phyloP scores from a whole-genome alignment of 768 basidiomycete genomes.

The Russula abietina region DNA sequence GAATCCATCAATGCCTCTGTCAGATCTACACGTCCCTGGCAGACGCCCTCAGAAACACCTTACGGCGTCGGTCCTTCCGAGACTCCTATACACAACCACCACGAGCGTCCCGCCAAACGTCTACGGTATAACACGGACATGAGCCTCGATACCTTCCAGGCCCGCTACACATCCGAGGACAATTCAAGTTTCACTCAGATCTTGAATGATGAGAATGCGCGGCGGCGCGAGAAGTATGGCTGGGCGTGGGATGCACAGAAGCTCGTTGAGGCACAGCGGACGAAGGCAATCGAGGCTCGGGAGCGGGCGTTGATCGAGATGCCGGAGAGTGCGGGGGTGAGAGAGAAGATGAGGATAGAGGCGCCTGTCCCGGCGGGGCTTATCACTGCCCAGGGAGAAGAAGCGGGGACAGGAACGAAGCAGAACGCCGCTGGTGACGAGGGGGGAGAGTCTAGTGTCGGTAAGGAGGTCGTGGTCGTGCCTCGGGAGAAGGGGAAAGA shows the following conservation, averaged over 20 bases:
- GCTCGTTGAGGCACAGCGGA: slow-evolving; percentile 62
- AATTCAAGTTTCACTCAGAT: slow-evolving; percentile 96
- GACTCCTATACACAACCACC: slow-evolving; percentile 50
- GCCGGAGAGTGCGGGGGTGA: slow-evolving; percentile 44
- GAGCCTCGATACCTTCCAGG: slow-evolving; percentile 82
- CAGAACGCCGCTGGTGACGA: slow-evolving; percentile 31
- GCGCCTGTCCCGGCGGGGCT: slow-evolving; percentile 50
- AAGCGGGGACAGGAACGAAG: slow-evolving; percentile 3
- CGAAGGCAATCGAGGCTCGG: slow-evolving; percentile 59
- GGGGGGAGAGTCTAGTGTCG: slow-evolving; percentile 25
- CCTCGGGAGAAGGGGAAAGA: slow-evolving; percentile 21
- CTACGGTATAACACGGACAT: slow-evolving; percentile 53
- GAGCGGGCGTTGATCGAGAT: slow-evolving; percentile 67
- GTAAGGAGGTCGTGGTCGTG: slow-evolving; percentile 28
- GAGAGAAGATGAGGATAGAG: slow-evolving; percentile 62
- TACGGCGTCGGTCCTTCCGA: slow-evolving; percentile 53
- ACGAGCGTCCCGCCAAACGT: slow-evolving; percentile 41
- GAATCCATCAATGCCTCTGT: slow-evolving; percentile 54
- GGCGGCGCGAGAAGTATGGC: slow-evolving; percentile 69
- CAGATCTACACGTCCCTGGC: slow-evolving; percentile 31
- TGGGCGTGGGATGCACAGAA: slow-evolving; percentile 97
- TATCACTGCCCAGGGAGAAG: slow-evolving; percentile 36
- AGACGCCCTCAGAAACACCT: slow-evolving; percentile 60
- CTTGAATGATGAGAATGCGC: slow-evolving; percentile 80
- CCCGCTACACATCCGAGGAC: slow-evolving; percentile 91